phyloP scores from a whole-genome alignment of 768 basidiomycete species.

The Rubroboletus pulcherrimus region DNA sequence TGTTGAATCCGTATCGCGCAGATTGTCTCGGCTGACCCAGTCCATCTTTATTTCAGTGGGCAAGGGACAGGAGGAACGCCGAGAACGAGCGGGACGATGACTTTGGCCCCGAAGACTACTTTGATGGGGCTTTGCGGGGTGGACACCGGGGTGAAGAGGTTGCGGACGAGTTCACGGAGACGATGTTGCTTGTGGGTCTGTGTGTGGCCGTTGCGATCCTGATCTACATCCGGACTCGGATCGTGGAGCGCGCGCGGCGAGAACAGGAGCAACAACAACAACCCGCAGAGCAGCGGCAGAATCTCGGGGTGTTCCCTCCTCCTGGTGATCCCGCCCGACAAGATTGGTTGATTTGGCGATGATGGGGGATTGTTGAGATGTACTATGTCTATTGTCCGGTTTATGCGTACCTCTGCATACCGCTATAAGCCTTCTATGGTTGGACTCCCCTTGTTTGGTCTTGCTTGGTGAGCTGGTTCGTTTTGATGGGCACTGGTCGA shows the following conservation, averaged over 20 bases:
- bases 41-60: constrained; percentile 54
- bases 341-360: constrained; percentile 60
- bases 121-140: constrained; percentile 61
- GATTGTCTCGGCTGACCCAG: constrained; percentile 1
- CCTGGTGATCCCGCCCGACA: constrained; percentile 60
- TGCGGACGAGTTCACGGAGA: constrained; percentile 72
- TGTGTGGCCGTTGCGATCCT: constrained; percentile 71
- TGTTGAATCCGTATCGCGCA: constrained; percentile 14
- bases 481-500: constrained; percentile 3
- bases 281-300: constrained; percentile 30
- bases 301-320: constrained; percentile 54
- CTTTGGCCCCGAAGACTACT: constrained; percentile 80
- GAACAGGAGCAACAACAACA: constrained; percentile 50
- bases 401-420: background rate
- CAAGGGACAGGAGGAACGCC: constrained; percentile 64
- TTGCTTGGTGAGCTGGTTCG: constrained; percentile 18
- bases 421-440: background rate
- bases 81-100: constrained; percentile 73
- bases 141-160: constrained; percentile 61
- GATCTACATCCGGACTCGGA: constrained; percentile 75
- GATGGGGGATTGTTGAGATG: background rate
- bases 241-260: constrained; percentile 67
- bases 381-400: constrained; percentile 4
- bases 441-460: constrained; percentile 19
- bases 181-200: constrained; percentile 69